Conservation (phyloP, 2,329 filamentous ascomycete genomes). For the Bipolaris gigantea region DNA sequence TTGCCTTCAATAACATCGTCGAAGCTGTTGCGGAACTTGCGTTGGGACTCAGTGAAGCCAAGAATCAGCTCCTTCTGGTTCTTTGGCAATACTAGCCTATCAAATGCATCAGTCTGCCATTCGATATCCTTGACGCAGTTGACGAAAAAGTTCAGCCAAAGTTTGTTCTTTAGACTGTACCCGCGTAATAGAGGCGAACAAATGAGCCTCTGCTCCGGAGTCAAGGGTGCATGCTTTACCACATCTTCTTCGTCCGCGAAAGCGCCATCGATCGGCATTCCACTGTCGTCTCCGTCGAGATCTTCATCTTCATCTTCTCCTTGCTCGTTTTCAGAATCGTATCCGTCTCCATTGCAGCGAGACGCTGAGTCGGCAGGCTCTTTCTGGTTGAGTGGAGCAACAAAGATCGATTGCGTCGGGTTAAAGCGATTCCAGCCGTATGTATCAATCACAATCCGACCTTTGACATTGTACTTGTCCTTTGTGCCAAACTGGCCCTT, state of each 20-base stretch:
- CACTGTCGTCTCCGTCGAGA: constrained; percentile 11
- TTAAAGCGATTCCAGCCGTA: constrained; percentile 57
- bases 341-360: background rate
- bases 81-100: constrained; percentile 44
- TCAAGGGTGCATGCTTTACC: constrained; percentile 16
- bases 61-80: constrained; percentile 31
- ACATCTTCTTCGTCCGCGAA: constrained; percentile 23
- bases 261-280: constrained; percentile 21
- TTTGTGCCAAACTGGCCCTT: constrained; percentile 38
- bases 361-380: constrained; percentile 9
- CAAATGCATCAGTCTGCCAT: constrained; percentile 51
- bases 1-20: constrained; percentile 54
- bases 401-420: constrained; percentile 46
- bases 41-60: constrained; percentile 76
- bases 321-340: constrained; percentile 7
- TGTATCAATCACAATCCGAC: constrained; percentile 56
- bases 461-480: constrained; percentile 51
- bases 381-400: constrained; percentile 42
- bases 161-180: constrained; percentile 29
- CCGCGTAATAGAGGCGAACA: constrained; percentile 52
- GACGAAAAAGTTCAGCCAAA: constrained; percentile 40
- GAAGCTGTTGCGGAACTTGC: constrained; percentile 40
- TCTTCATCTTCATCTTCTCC: constrained; percentile 11
- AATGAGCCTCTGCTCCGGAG: constrained; percentile 33
- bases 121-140: constrained; percentile 48